phyloP scores from a whole-genome alignment of 768 basidiomycete species.

The Mycena leptocephala region DNA sequence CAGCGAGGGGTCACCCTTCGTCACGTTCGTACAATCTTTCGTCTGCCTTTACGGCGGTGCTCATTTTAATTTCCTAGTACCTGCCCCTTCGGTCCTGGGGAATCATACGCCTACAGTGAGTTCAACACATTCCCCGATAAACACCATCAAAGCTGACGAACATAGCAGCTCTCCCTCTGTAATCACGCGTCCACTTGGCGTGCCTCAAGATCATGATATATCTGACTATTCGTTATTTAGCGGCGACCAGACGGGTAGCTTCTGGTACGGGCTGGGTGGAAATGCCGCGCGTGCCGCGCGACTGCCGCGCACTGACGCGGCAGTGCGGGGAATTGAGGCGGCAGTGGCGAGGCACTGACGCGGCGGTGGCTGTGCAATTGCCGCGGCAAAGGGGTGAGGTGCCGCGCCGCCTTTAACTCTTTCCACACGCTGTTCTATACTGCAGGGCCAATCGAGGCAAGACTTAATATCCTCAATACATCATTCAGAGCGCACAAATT shows the following conservation, averaged over 20 bases:
- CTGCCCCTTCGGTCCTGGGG: slow-evolving; percentile 25
- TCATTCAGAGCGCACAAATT: too few species aligned
- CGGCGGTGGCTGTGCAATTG: too few species aligned
- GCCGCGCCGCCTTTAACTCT: too few species aligned
- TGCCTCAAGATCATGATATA: background rate
- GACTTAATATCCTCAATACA: too few species aligned
- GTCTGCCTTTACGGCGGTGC: background rate
- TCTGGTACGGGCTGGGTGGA: too few species aligned
- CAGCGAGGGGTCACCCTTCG: slow-evolving; percentile 25
- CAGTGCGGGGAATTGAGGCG: too few species aligned
- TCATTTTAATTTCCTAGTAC: background rate
- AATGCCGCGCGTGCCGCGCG: too few species aligned
- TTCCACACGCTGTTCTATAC: too few species aligned
- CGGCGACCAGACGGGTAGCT: slow-evolving; percentile 53
- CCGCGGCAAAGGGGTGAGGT: too few species aligned
- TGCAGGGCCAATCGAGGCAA: too few species aligned
- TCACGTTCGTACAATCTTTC: slow-evolving; percentile 11
- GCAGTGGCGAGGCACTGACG: too few species aligned
- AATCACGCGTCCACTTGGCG: background rate
- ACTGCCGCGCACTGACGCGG: too few species aligned
- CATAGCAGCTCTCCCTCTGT: slow-evolving; percentile 26
- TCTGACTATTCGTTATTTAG: slow-evolving; percentile 1
- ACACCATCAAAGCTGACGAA: background rate
- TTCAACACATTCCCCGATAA: background rate
- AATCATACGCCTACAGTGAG: slow-evolving; percentile 30